A percentile compares a stretch with the other conserved stretches of the same genome.
Conservation (phyloP, 2,329 filamentous ascomycete genomes). For the Harringtonia aguacate region DNA sequence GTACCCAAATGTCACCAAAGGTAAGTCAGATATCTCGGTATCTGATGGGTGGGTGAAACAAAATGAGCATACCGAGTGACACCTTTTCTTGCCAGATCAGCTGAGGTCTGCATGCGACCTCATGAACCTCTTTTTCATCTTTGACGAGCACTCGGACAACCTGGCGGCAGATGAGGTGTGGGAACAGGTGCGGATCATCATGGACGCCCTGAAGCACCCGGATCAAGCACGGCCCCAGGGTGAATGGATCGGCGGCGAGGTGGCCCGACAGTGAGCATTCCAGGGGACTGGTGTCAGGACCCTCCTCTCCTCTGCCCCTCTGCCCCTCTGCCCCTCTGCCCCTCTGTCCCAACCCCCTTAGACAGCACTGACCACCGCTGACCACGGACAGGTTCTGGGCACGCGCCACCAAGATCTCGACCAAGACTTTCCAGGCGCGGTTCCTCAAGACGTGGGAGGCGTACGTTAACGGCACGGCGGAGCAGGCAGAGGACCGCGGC, state of each 20-base stretch:
- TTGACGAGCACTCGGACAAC: conserved; percentile 16
- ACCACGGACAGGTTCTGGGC: background rate
- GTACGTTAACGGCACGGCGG: conserved; percentile 12
- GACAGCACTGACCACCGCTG: background rate
- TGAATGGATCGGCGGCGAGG: conserved; percentile 13
- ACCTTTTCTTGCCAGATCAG: conserved; percentile 5
- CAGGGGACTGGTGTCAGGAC: too few species aligned
- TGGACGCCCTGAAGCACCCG: conserved; percentile 13
- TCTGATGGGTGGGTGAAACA: background rate
- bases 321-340: too few species aligned
- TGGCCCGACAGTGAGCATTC: conserved; percentile 14
- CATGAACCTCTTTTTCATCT: conserved; percentile 18
- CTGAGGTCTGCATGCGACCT: conserved; percentile 13
- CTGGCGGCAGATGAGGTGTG: conserved; percentile 3
- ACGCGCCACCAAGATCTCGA: background rate
- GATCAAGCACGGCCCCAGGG: conserved; percentile 9
- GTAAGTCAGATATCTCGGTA: too few species aligned
- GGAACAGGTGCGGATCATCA: conserved; percentile 8
- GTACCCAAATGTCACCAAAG: background rate
- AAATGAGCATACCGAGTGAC: background rate
- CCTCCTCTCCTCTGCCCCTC: too few species aligned
- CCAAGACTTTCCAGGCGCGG: conserved; percentile 13
- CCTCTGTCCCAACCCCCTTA: too few species aligned
- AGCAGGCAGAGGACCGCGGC: background rate
- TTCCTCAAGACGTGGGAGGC: conserved; percentile 14